Base-by-base conservation (phyloP, 1,139 yeast species). In the Spathaspora sp. region DNA sequence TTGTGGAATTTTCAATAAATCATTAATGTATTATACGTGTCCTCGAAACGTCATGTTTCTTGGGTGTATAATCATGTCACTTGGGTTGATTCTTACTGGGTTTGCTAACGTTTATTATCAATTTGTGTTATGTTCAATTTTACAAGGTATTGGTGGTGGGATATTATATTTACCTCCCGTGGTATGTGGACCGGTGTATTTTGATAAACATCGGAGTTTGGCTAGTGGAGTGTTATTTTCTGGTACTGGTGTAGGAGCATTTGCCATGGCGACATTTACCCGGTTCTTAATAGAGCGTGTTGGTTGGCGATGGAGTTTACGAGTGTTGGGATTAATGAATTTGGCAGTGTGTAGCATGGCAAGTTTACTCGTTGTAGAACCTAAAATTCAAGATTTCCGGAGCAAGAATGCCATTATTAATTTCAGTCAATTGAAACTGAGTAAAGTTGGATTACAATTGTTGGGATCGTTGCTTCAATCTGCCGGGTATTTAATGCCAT, bases 191-290 rank as follows among this genome's bases (percentile, higher is more conserved):
- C 78, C 78, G 2, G 66, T 67, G 5, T 72, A 60, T 48, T 73
- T 67, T 51, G 58, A 58, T 29, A 55, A 59, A 37, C 66, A 67
- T 46, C 54, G 77, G 46, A 76, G 72, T 7, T 60, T 68, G 44
- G 78, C 78, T 1, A 62, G 70, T 67, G 78, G 78, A 1, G 45
- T 70, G 13, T 54, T 72, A 4, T 71, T 72, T 47, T 57, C 74
- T 9, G 78, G 78, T 2, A 65, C 76, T 0, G 77, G 77, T 4
- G 54, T 72, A 40, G 78, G 78, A 4, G 77, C 73, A 2, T 57
- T 73, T 39, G 64, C 61, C 0, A 53, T 71, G 55, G 76, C 76
- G 1, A 65, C 71, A 6, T 46, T 70, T 5, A 57, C 69, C 1
- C 53, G 70, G 27, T 56, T 48, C 16, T 56, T 72, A 25, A 55